A percentile compares a stretch with the other conserved stretches of the same genome.
phyloP scores from a whole-genome alignment of 805 yeast genomes.

The Metschnikowia similis region DNA sequence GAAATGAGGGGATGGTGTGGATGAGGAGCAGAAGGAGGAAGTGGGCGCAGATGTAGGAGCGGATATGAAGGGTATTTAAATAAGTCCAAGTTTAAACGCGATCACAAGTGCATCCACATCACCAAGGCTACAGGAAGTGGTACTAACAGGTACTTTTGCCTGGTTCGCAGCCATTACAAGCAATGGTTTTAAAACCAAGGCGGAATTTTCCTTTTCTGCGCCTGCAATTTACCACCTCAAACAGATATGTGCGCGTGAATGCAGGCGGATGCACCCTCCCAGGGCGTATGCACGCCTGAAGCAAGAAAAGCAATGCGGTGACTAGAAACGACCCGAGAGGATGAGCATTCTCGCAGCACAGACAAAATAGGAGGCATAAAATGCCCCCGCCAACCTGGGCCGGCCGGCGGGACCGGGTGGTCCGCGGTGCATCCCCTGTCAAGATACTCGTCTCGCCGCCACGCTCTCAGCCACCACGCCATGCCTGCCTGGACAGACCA shows the following conservation, averaged over 20 bases:
- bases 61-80: conserved; percentile 11
- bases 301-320: conserved; percentile 1
- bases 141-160: conserved; percentile 7
- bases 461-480: too few species aligned
- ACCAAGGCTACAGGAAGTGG: conserved; percentile 8
- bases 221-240: conserved; percentile 4
- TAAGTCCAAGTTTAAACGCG: neutral
- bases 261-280: neutral
- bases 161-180: conserved; percentile 12
- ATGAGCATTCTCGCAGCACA: neutral
- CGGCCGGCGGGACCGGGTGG: too few species aligned
- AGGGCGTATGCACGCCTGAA: neutral
- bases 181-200: conserved; percentile 5
- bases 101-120: neutral
- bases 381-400: neutral
- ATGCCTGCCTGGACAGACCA: too few species aligned
- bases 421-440: too few species aligned
- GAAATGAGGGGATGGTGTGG: too few species aligned
- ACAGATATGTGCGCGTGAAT: conserved; percentile 1
- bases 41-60: neutral
- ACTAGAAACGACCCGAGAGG: conserved; percentile 1
- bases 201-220: conserved; percentile 3
- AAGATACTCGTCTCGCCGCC: too few species aligned
- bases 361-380: neutral
- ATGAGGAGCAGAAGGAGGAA: too few species aligned